Evolutionary conservation across 129 eudicot species (phyloP), one percentile per base, ranked within the genome.

Genomic region (Arctium minus): DNA sequence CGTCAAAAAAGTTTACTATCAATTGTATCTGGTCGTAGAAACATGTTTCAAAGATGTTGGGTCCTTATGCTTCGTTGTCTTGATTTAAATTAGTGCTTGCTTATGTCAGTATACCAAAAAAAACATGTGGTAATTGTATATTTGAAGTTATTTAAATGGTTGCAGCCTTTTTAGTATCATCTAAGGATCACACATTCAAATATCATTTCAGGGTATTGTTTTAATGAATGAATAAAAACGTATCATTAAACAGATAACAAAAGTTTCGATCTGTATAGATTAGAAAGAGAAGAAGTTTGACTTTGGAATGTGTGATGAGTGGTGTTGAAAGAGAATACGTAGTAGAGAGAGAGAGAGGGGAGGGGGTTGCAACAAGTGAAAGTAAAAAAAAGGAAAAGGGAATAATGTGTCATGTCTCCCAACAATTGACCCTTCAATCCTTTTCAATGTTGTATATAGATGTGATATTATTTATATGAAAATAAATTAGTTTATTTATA

Each of bases 381-480:
- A 62, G 80, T 60, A 22, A 81, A 73, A 81, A 29, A 60, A 17
- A 67, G 33, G 71, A 67, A 67, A 73, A 31, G 46, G 46, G 75
- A 82, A 82, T 68, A 82, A 32, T 74, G 74, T 64, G 80, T 74
- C 85, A 74, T 82, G 85, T 82, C 85, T 74, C 73, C 85, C 50
- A 75, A 64, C 73, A 46, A 74, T 74, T 74, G 85, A 44, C 85
- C 80, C 73, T 40, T 82, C 72, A 73, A 60, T 60, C 68, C 29
- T 60, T 60, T 60, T 60, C 68, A 60, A 60, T 17, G 29, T 60
- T 60, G 5, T 60, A n/a, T 60, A 60, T 60, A 60, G 8, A 18
- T 17, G 68, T 17, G 29, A 60, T 56, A 56, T 60, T 60, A 5
- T 60, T 60, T 18, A 60, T 17, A 2, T 60, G 68, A 60, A 60